Conservation (phyloP, 352 stramenopile genomes). For the Globisporangium apiculatum region DNA sequence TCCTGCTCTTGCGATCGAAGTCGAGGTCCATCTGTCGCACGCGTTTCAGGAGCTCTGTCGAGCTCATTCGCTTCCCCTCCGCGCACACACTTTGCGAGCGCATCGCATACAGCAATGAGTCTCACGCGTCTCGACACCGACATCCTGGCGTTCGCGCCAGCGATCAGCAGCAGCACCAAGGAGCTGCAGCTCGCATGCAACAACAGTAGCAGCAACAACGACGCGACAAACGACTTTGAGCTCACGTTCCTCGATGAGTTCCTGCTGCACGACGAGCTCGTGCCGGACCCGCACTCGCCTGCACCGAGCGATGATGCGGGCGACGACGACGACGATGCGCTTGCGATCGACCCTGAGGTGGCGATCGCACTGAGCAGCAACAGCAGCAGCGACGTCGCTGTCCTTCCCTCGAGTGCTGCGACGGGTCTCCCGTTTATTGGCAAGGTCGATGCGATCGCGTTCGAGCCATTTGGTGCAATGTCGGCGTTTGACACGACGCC, state of each 20-base stretch:
- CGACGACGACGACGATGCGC: neutral
- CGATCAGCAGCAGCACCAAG: neutral
- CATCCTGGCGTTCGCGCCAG: neutral
- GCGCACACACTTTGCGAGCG: too few relatives aligned
- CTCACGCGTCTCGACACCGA: conserved; percentile 1
- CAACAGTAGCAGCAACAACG: neutral
- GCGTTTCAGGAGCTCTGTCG: too few relatives aligned
- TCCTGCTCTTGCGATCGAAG: too few relatives aligned
- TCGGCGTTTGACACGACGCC: neutral
- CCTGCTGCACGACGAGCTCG: conserved; percentile 30
- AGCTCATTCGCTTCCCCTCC: too few relatives aligned
- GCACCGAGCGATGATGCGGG: conserved; percentile 1
- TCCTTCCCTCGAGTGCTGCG: neutral
- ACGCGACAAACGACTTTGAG: conserved; percentile 19
- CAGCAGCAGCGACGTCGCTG: conserved; percentile 1
- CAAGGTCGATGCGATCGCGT: conserved; percentile 6
- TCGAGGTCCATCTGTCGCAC: too few relatives aligned
- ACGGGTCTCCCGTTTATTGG: neutral
- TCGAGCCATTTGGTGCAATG: neutral
- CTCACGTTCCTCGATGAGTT: conserved; percentile 45
- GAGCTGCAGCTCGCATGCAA: neutral
- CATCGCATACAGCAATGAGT: neutral
- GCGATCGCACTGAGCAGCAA: neutral
- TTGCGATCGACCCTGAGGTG: neutral
- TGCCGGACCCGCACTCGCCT: conserved; percentile 13